Base-by-base conservation (phyloP, 805 yeast species). In the Millerago galiae region DNA sequence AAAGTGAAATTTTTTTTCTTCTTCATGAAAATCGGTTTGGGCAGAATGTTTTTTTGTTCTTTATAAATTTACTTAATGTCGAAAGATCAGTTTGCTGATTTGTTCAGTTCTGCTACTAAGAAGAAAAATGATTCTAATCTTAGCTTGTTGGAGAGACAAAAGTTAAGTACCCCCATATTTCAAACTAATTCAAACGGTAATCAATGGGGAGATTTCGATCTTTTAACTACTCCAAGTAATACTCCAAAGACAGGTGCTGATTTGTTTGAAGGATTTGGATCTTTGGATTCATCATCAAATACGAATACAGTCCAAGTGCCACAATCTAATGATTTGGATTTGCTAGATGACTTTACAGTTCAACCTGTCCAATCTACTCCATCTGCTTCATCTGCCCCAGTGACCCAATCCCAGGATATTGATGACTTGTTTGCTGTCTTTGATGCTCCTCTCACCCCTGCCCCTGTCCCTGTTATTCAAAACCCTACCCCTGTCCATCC, bases 171-270 rank as follows among this genome's bases (percentile, higher is more conserved):
- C 9, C 14, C 33, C 17, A 21, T 40, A 42, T 36, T 27, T 37
- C 31, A 14, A 25, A n/a, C 29, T 18, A 26, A 31, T 24, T 25
- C n/a, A 5, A 38, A 34, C 30, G 32, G 32, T 16, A 42, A 46
- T 30, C 55, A 54, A 41, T 66, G 68, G 68, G 55, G 64, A 3
- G 62, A 65, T 37, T 48, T 72, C 32, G 75, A 68, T 47, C 37
- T 66, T n/a, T 47, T 72, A 12, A 50, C 50, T 11, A 38, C 36
- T 11, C 34, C 52, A 0, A 31, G 34, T 5, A 35, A 37, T 10
- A 21, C 45, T 13, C 35, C n/a, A 11, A 25, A 47, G 4, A 17
- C 37, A 5, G 27, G 10, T 25, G 8, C 17, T 7, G 48, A 30
- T 40, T 53, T 5, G 17, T 54, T 56, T 35, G 57, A 53, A 45